Base-by-base conservation (phyloP, 1,139 yeast genomes). In the Kodamaea suecica region DNA sequence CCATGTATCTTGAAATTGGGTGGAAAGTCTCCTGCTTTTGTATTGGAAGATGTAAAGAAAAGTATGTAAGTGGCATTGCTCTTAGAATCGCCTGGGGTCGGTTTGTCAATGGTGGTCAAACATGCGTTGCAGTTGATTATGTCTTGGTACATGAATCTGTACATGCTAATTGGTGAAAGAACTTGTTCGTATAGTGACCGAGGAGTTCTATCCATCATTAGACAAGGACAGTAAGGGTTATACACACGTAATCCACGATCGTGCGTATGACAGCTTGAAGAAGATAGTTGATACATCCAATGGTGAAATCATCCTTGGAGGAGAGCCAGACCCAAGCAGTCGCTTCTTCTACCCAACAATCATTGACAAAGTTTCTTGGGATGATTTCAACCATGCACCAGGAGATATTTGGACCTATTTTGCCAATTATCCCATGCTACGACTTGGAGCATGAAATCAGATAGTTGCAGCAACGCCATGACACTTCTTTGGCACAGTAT, bases 91-190 rank as follows among this genome's bases (percentile, higher is more conserved):
- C 76, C 4, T 85, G 94, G 86, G 92, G 92, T 21, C 77, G 83
- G 45, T 83, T 81, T 50, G 64, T 77, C 27, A 88, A 86, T 54
- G 78, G 83, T n/a, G 97, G 97, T 20, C 97, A 88, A 60, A 80
- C 94, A 2, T 88, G 97, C 66, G 86, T 87, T 29, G 86, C 95
- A 2, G 84, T 88, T 7, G 97, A 90, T 60, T 90, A 87, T 50
- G 64, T 84, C 6, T 53, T 87, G 34, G 82, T 81, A 15, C 88
- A 83, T 41, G 76, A 71, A 29, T 61, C 69, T 1, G 55, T 79
- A 15, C 40, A 39, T 24, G 46, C 30, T 12, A 65, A 45, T 74
- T 86, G 34, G 59, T 78, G 3, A 50, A 50, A 3, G 67, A 59
- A n/a, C 53, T 83, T 12, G 55, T 63, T 17, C 53, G 60, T 24